Evolutionary conservation across 805 yeast genomes (phyloP).

Genomic region (Cyberlindnera mississippiensis): DNA sequence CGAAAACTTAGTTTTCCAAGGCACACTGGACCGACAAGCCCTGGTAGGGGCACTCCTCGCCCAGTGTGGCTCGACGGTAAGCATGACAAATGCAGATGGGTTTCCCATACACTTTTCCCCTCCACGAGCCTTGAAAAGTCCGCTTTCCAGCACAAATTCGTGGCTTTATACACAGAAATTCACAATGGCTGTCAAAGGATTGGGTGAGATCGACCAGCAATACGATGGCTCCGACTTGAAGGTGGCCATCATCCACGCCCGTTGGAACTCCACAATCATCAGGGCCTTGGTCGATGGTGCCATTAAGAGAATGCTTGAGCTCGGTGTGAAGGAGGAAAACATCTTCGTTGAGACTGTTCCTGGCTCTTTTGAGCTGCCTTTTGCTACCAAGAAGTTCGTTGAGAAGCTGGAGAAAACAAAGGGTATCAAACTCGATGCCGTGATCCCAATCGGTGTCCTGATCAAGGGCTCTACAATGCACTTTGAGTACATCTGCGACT

Average conservation of each 20-base stretch:
- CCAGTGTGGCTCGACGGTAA: not conserved
- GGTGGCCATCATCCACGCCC: constrained; percentile 89
- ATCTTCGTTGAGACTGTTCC: constrained; percentile 85
- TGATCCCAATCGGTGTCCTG: constrained; percentile 89
- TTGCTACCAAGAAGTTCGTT: constrained; percentile 55
- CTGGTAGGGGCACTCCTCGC: constrained; percentile 5
- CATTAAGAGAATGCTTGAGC: constrained; percentile 46
- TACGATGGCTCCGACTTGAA: constrained; percentile 68
- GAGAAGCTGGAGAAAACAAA: constrained; percentile 37
- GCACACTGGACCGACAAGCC: not conserved
- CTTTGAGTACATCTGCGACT: constrained; percentile 93
- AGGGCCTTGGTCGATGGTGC: constrained; percentile 81
- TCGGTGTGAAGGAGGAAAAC: constrained; percentile 74
- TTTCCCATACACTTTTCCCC: too few species aligned
- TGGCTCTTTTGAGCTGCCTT: constrained; percentile 93
- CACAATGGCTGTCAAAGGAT: constrained; percentile 74
- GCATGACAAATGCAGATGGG: constrained; percentile 3
- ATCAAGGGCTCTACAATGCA: constrained; percentile 98
- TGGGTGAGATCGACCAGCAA: constrained; percentile 65
- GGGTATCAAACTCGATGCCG: constrained; percentile 65
- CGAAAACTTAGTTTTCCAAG: not conserved
- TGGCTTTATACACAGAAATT: not conserved
- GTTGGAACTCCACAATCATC: constrained; percentile 86
- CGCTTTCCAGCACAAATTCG: not conserved
- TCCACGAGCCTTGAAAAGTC: too few species aligned